phyloP scores from a whole-genome alignment of 2,329 filamentous ascomycete genomes.

The Curvularia eragrostidis region DNA sequence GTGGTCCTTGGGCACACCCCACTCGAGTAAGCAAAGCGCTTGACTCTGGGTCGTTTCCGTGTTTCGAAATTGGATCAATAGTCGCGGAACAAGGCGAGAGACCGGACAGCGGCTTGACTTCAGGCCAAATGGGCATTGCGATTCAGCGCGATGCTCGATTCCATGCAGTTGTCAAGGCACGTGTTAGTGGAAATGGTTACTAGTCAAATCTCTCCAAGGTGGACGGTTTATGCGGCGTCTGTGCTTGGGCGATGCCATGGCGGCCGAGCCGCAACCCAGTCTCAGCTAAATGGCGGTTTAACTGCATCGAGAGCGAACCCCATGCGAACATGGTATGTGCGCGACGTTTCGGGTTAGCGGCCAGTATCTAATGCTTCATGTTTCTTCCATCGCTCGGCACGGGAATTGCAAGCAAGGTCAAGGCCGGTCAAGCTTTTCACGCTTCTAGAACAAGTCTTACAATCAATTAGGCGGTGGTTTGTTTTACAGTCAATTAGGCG shows the following conservation, averaged over 20 bases:
- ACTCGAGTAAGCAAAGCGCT: neutral
- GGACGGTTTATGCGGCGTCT: conserved; percentile 2
- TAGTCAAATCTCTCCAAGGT: neutral
- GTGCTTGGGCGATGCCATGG: neutral
- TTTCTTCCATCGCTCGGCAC: conserved; percentile 1
- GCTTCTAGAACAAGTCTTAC: conserved; percentile 7
- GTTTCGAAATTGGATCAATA: neutral
- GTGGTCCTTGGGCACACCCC: neutral
- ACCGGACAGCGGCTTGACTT: neutral
- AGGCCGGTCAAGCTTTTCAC: conserved; percentile 6
- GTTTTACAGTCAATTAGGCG: conserved; percentile 3
- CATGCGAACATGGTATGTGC: conserved; percentile 1
- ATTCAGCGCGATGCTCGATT: neutral
- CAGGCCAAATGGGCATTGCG: too few relatives aligned
- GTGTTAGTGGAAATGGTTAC: neutral
- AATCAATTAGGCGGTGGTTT: conserved; percentile 2
- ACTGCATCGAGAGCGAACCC: conserved; percentile 4
- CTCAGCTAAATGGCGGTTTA: conserved; percentile 7
- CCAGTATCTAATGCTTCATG: conserved; percentile 10
- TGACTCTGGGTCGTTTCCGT: neutral
- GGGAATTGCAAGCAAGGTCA: neutral
- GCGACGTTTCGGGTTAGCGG: neutral
- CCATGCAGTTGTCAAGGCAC: neutral
- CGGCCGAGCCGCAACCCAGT: conserved; percentile 10
- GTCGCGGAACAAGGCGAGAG: neutral